Evolutionary conservation across 83 land plant species (phyloP), one percentile per base, ranked within the genome.

Genomic region (Picea mariana): DNA sequence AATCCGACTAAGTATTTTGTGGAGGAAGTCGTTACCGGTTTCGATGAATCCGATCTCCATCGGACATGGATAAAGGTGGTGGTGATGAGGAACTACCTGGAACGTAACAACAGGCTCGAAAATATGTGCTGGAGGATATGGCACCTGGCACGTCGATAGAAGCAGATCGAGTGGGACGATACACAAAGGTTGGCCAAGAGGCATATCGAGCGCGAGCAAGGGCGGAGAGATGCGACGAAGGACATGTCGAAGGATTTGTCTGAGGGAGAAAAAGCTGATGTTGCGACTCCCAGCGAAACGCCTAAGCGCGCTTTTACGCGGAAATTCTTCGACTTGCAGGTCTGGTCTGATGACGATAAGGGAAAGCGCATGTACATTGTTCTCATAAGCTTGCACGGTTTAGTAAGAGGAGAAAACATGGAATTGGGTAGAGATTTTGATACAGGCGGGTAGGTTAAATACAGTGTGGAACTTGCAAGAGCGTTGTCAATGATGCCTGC

Each of bases 351-450:
- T 55, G 88, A 91, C 72, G 91, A 90, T 76, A 93, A 90, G 81
- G 91, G 84, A 67, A 95, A 87, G 83, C 88, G 79, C 27, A 91
- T 95, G 44, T 95, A 95, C 78, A 91, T 95, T 78, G 93, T 95
- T 16, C 89, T 95, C 67, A 88, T 95, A 67, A 95, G 99, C 80
- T 80, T 97, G 85, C 99, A 97, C 87, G 99, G 99, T 17, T 87
- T 97, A 64, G 99, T 97, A 16, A 95, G 99, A 18, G 99, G 99
- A 52, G 98, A 95, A 62, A 92, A 95, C 62, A 97, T 97, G 99
- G 99, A 97, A 86, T 93, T 97, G 49, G 99, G 99, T 55, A 90
- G 98, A 26, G 99, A 97, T 81, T 93, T 97, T 15, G 99, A 97
- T 67, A 97, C 99, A 71, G 99, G 99, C 78, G 99, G 99, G 18